Evolutionary conservation across 2,329 filamentous ascomycete species (phyloP).

Genomic region (Monosporascus cannonballus): DNA sequence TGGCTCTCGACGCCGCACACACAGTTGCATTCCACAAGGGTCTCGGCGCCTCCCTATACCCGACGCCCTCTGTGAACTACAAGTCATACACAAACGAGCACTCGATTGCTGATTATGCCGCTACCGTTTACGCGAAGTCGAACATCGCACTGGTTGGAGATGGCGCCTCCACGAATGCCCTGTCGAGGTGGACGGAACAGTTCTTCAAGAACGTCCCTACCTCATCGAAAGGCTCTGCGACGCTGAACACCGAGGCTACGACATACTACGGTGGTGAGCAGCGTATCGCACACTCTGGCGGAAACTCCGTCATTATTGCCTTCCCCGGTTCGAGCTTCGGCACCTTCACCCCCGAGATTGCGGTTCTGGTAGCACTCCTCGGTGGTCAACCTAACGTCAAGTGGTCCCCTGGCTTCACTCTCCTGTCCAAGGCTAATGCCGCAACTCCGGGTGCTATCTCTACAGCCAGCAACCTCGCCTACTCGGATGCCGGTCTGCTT

Average conservation of each 20-base stretch:
- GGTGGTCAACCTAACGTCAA: slow-evolving; percentile 90
- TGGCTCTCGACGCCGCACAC: slow-evolving; percentile 84
- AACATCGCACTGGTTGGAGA: slow-evolving; percentile 92
- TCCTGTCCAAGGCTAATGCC: slow-evolving; percentile 74
- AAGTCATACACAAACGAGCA: slow-evolving; percentile 76
- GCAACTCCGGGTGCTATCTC: slow-evolving; percentile 61
- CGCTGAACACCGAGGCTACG: slow-evolving; percentile 55
- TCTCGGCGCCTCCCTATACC: slow-evolving; percentile 73
- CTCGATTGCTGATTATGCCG: slow-evolving; percentile 68
- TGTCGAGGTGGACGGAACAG: slow-evolving; percentile 85
- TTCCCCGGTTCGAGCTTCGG: slow-evolving; percentile 84
- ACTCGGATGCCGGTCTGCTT: slow-evolving; percentile 91
- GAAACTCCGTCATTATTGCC: slow-evolving; percentile 81
- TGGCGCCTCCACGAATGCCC: slow-evolving; percentile 67
- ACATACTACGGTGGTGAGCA: slow-evolving; percentile 97
- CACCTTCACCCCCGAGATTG: slow-evolving; percentile 82
- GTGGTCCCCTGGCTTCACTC: slow-evolving; percentile 89
- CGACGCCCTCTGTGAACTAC: slow-evolving; percentile 64
- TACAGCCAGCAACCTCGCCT: slow-evolving; percentile 70
- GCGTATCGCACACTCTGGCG: slow-evolving; percentile 68
- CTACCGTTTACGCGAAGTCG: slow-evolving; percentile 75
- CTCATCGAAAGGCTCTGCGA: slow-evolving; percentile 43
- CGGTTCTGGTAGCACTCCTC: slow-evolving; percentile 81
- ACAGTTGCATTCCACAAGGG: slow-evolving; percentile 55
- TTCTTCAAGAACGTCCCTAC: slow-evolving; percentile 75